These are phyloP conservation scores for Globisporangium lucens DNA, from an alignment of 352 stramenopile genomes.

Conservation along the genomic window DNA sequence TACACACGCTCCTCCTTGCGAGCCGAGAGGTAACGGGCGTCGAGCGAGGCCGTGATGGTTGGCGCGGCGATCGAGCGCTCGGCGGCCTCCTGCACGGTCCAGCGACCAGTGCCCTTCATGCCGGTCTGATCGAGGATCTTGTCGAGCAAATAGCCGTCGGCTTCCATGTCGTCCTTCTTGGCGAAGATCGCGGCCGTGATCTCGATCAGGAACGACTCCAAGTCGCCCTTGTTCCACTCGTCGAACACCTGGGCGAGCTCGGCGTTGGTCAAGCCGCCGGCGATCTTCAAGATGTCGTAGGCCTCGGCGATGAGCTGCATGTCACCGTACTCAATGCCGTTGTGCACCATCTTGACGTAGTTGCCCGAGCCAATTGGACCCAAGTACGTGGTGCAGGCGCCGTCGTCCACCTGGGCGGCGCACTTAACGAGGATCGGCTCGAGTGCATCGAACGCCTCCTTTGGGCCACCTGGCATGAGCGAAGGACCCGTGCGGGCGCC, in stretches of 20 bases:
- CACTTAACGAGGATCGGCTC: constrained; percentile 97
- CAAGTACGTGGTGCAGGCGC: constrained; percentile 96
- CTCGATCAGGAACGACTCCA: constrained; percentile 98
- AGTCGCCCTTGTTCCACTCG: constrained; percentile 97
- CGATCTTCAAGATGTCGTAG: constrained; percentile 97
- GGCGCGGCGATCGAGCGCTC: constrained; percentile 95
- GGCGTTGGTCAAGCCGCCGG: constrained; percentile 87
- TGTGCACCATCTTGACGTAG: constrained; percentile 99
- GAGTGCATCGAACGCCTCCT: constrained; percentile 95
- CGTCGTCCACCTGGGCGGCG: constrained; percentile 93
- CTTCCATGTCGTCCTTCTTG: constrained; percentile 95
- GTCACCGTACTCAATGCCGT: constrained; percentile 99
- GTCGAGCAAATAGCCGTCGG: constrained; percentile 89
- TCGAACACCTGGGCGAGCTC: constrained; percentile 93
- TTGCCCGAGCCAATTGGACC: constrained; percentile 96
- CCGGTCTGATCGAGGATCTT: constrained; percentile 99
- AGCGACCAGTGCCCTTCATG: constrained; percentile 98
- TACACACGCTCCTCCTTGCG: constrained; percentile 96
- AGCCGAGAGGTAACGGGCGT: constrained; percentile 94
- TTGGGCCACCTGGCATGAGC: constrained; percentile 97
- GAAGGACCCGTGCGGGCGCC: constrained; percentile 97
- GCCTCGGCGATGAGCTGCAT: constrained; percentile 99
- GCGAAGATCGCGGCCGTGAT: constrained; percentile 97
- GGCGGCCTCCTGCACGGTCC: constrained; percentile 95
- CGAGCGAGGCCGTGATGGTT: constrained; percentile 97